Evolutionary conservation across 2,329 filamentous ascomycete genomes (phyloP).

Genomic region (Amylocarpus encephaloides): DNA sequence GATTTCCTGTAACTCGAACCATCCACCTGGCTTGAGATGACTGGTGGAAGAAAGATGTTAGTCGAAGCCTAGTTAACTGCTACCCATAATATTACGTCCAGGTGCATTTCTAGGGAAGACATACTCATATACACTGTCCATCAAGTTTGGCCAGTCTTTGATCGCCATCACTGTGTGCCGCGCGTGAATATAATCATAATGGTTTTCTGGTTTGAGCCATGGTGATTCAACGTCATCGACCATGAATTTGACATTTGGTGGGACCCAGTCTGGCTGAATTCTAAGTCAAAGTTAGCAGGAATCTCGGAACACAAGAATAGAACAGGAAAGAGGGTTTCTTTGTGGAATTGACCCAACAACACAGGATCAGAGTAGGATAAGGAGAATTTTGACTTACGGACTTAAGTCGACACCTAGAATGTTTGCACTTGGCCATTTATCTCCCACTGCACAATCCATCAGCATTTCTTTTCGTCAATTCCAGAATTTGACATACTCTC

Average conservation of each 20-base stretch:
- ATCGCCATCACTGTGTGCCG: conserved; percentile 51
- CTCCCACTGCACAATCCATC: conserved; percentile 39
- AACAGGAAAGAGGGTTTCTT: neutral
- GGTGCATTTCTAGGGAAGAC: conserved; percentile 13
- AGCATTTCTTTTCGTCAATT: too few relatives aligned
- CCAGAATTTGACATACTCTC: conserved; percentile 34
- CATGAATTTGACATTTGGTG: conserved; percentile 56
- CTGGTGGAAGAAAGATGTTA: conserved; percentile 25
- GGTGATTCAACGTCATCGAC: conserved; percentile 58
- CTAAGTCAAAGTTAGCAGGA: neutral
- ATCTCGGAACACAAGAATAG: neutral
- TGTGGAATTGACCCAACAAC: neutral
- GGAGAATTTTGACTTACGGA: conserved; percentile 29
- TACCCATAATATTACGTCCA: too few relatives aligned
- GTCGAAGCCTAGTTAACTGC: neutral
- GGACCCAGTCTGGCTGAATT: conserved; percentile 52
- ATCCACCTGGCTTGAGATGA: conserved; percentile 47
- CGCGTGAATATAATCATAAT: conserved; percentile 57
- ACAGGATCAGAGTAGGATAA: neutral
- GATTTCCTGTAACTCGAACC: conserved; percentile 51
- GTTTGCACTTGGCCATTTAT: conserved; percentile 39
- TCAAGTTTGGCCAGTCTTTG: conserved; percentile 47
- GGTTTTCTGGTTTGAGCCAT: conserved; percentile 44
- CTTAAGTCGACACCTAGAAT: conserved; percentile 51
- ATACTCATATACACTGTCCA: conserved; percentile 42